Evolutionary conservation across 805 yeast genomes (phyloP), one percentile per base, ranked within the genome.

Genomic region (Candida boleticola): DNA sequence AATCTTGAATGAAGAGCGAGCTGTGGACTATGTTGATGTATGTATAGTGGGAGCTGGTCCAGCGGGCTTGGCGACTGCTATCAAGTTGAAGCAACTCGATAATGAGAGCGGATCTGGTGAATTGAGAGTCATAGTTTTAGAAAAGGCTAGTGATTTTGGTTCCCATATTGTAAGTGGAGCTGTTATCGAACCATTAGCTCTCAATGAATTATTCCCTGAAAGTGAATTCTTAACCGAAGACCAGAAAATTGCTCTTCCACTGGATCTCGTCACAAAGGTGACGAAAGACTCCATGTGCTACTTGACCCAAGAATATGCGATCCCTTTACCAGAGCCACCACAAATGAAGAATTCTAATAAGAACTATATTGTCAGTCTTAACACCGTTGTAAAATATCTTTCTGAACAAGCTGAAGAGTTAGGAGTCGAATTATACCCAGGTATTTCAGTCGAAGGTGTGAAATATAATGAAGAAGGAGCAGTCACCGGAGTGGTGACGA

Each of bases 21-120:
- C 86, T 4, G 77, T 74, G 11, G 99, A 93, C 57, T 77, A 79
- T 25, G 97, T 88, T 21, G 99, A 93, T 61, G 96, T 93, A 18
- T 86, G 95, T 55, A 89, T 93, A 39, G 96, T 93, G 2, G 99
- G 99, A 33, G 98, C 95, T 27, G 99, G 99, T 0, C 98, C 98
- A 5, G 95, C 98, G 1, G 99, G 99, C 3, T 69, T 93, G 39
- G 90, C 97, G 1, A 84, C 99, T 1, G 98, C 98, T 10, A 93
- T 93, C 48, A 76, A 78, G 51, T 70, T 89, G 44, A 93, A 93
- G 61, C 97, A 90, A 60, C 66, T 92, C 27, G 97, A 90, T 56
- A 68, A 74, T 41, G 83, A 77, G 48, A 57, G 63, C 11, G 85
- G 83, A 1, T 67, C 67, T 19, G 85, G 87, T 17, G 85, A 81